Base-by-base conservation (phyloP, 139 green algal genomes). In the Yamagishiella unicocca region DNA sequence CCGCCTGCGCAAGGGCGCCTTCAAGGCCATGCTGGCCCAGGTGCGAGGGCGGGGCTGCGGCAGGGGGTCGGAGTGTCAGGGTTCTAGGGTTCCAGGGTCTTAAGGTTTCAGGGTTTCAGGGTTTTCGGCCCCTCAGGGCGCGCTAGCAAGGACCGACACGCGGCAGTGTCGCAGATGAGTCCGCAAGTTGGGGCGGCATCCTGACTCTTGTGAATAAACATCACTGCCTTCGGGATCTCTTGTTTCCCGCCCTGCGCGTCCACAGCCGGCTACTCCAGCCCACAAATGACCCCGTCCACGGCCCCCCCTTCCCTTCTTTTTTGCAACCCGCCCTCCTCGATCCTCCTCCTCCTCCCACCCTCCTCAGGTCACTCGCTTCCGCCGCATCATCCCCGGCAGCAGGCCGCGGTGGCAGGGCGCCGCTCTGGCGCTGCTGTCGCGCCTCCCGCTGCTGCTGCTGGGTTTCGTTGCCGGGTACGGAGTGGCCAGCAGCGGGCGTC, bases 11-110 rank as follows among this genome's bases (percentile, higher is more conserved):
- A 78, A 67, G 81, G 81, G 81, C n/a, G 66, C 42, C 0, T 4
- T 87, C 33, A 66, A 67, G 64, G 66, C 61, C 45, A 87, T 87
- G 81, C 33, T 78, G 81, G 45, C 81, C 7, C 64, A 87, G 64
- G 81, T 84, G 29, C 2, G 45, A 43, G 38, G 12, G 67, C 17
- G 37, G n/a, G 67, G n/a, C 35, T 8, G 19, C 14, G 71, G 37
- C 27, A 27, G 12, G 5, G 43, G 25, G 27, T 35, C 2, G 19
- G 67, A 12, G 37, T 4, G 22, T 53, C 2, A n/a, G 14, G 14
- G 12, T 75, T n/a, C n/a, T n/a, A n/a, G n/a, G n/a, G n/a, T n/a
- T n/a, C n/a, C n/a, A n/a, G n/a, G n/a, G n/a, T n/a, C n/a, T n/a
- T n/a, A n/a, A n/a, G n/a, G n/a, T n/a, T n/a, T n/a, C n/a, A n/a